Percentiles rank a stretch among this genome's conserved stretches.
Evolutionary conservation across 768 basidiomycete genomes (phyloP).

Genomic region (Leccinum incarnatum): DNA sequence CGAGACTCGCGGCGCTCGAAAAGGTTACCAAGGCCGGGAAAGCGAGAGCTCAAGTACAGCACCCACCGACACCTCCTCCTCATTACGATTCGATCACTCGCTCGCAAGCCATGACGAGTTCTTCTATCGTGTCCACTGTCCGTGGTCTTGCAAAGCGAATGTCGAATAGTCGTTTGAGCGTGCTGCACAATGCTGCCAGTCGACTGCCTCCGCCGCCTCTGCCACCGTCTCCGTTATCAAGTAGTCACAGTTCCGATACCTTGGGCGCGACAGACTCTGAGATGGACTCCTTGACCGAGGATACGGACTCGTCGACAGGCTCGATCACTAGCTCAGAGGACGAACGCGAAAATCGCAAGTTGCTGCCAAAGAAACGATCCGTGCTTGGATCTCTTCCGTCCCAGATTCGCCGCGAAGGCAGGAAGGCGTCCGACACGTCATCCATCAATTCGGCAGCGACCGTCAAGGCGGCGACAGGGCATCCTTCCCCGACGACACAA

Average conservation of each 20-base stretch:
- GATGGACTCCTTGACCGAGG: slow-evolving; percentile 61
- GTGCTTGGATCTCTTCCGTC: slow-evolving; percentile 46
- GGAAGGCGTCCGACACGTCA: slow-evolving; percentile 34
- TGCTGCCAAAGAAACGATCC: slow-evolving; percentile 36
- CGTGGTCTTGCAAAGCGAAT: slow-evolving; percentile 59
- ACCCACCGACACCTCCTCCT: slow-evolving; percentile 43
- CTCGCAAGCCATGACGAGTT: slow-evolving; percentile 23
- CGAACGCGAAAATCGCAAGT: slow-evolving; percentile 31
- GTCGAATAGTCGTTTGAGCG: slow-evolving; percentile 40
- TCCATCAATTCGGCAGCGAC: slow-evolving; percentile 37
- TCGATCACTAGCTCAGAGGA: slow-evolving; percentile 52
- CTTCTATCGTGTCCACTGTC: slow-evolving; percentile 51
- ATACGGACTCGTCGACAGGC: slow-evolving; percentile 54
- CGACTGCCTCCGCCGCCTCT: slow-evolving; percentile 19
- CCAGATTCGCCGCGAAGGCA: slow-evolving; percentile 41
- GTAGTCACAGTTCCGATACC: slow-evolving; percentile 44
- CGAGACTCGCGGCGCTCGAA: slow-evolving; percentile 52
- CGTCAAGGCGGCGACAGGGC: slow-evolving; percentile 30
- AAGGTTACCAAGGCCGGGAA: slow-evolving; percentile 53
- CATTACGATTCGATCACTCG: slow-evolving; percentile 34
- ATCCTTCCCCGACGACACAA: slow-evolving; percentile 18
- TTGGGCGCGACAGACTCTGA: slow-evolving; percentile 52
- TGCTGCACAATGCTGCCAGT: slow-evolving; percentile 15
- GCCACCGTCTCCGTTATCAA: slow-evolving; percentile 33
- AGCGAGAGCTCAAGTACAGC: slow-evolving; percentile 48